A percentile compares a stretch with the other conserved stretches of the same genome.
Conservation (phyloP, 2,329 filamentous ascomycete genomes). For the Lachnellula subtilissima region DNA sequence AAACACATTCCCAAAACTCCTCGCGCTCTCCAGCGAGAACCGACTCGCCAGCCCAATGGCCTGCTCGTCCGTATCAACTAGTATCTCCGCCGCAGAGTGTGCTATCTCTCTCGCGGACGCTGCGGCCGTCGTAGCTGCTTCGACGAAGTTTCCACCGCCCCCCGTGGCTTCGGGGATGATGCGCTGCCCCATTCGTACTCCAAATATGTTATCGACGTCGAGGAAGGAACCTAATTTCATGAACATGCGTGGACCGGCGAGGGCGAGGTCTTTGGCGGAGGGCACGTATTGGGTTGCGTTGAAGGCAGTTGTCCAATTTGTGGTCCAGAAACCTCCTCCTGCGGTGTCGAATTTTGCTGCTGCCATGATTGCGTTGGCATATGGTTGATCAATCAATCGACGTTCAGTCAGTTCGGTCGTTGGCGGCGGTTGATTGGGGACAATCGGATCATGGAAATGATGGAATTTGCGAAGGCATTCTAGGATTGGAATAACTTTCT, state of each 20-base stretch:
- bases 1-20: constrained; percentile 80
- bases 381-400: not conserved
- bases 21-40: constrained; percentile 54
- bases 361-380: constrained; percentile 18
- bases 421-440: not conserved
- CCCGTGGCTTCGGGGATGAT: constrained; percentile 55
- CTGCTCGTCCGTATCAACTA: constrained; percentile 38
- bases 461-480: not conserved
- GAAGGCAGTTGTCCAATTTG: constrained; percentile 38
- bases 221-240: constrained; percentile 63
- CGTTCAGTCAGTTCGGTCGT: not conserved
- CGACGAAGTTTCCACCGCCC: constrained; percentile 34
- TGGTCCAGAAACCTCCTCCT: constrained; percentile 43
- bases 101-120: constrained; percentile 31
- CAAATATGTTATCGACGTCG: constrained; percentile 48
- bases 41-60: constrained; percentile 39
- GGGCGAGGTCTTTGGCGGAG: constrained; percentile 62
- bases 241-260: constrained; percentile 65
- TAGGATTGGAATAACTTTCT: not conserved
- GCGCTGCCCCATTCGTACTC: constrained; percentile 50
- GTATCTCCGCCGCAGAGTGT: constrained; percentile 23
- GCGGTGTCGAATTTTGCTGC: constrained; percentile 20
- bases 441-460: not conserved
- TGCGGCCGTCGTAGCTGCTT: constrained; percentile 36
- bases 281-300: constrained; percentile 58